A percentile compares a stretch with the other conserved stretches of the same genome.
Evolutionary conservation across 2,329 filamentous ascomycete species (phyloP).

Genomic region (Colletotrichum viniferum): DNA sequence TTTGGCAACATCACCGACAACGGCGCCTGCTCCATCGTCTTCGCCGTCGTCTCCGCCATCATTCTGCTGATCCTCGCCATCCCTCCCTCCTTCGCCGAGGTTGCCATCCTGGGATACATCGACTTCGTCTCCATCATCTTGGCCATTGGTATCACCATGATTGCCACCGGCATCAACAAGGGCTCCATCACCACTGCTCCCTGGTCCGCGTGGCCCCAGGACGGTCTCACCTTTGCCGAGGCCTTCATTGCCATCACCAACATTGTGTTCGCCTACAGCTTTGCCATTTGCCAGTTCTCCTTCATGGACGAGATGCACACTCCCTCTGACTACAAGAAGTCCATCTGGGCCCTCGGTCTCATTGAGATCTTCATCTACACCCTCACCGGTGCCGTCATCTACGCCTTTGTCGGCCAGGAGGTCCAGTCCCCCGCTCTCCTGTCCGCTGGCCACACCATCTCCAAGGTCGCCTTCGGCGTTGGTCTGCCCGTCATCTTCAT

Average conservation of each 20-base stretch:
- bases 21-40: conserved; percentile 49
- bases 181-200: conserved; percentile 29
- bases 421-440: conserved; percentile 73
- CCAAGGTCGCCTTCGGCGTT: conserved; percentile 72
- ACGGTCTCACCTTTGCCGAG: conserved; percentile 51
- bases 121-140: conserved; percentile 66
- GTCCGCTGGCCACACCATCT: conserved; percentile 61
- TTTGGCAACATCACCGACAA: conserved; percentile 68
- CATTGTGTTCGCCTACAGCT: conserved; percentile 74
- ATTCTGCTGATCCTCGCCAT: conserved; percentile 50
- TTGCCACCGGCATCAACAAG: conserved; percentile 60
- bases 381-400: conserved; percentile 69
- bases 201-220: conserved; percentile 52
- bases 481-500: conserved; percentile 77
- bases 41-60: conserved; percentile 49
- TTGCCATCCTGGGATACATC: conserved; percentile 54
- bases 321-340: conserved; percentile 51
- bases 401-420: conserved; percentile 67
- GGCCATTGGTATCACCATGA: conserved; percentile 70
- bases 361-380: conserved; percentile 70
- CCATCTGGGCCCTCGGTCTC: conserved; percentile 65
- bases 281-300: conserved; percentile 55
- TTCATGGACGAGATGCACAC: conserved; percentile 61
- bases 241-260: conserved; percentile 68
- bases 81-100: conserved; percentile 52